These are phyloP conservation scores for Coemansia sp. DNA, from an alignment of 192 early-diverging fungal genomes.

Conservation along the genomic window DNA sequence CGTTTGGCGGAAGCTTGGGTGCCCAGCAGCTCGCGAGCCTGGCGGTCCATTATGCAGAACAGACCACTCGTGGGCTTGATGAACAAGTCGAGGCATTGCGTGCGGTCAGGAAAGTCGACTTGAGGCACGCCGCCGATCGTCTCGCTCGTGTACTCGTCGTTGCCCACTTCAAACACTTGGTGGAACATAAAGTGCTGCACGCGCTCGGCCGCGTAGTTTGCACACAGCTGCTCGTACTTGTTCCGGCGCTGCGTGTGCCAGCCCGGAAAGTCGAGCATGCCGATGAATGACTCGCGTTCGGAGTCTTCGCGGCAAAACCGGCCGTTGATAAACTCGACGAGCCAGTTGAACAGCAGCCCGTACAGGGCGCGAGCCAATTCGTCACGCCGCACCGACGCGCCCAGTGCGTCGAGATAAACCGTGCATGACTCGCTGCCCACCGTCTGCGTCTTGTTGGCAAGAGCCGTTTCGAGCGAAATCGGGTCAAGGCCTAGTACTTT, in stretches of 20 bases:
- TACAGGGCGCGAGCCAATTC: constrained; percentile 82
- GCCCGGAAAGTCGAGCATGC: constrained; percentile 70
- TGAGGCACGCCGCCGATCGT: constrained; percentile 69
- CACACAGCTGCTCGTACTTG: constrained; percentile 70
- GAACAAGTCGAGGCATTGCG: constrained; percentile 69
- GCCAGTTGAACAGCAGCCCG: constrained; percentile 83
- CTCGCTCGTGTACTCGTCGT: constrained; percentile 76
- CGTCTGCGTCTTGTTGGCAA: constrained; percentile 83
- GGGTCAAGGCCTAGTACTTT: constrained; percentile 84
- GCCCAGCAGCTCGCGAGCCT: constrained; percentile 44
- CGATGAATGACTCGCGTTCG: constrained; percentile 64
- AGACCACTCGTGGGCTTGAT: constrained; percentile 69
- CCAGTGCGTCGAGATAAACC: constrained; percentile 77
- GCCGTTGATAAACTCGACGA: constrained; percentile 91
- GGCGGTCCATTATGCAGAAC: constrained; percentile 72
- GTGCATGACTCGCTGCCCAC: constrained; percentile 86
- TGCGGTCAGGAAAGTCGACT: constrained; percentile 64
- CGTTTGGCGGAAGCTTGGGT: constrained; percentile 10
- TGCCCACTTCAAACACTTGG: constrained; percentile 58
- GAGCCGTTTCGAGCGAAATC: constrained; percentile 68
- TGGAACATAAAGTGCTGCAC: constrained; percentile 60
- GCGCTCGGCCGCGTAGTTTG: constrained; percentile 71
- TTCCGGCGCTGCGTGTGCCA: constrained; percentile 79
- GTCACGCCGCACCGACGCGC: constrained; percentile 78
- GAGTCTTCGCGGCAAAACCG: constrained; percentile 72